phyloP scores from a whole-genome alignment of 2,329 filamentous ascomycete genomes.

The Xylaria sp. region DNA sequence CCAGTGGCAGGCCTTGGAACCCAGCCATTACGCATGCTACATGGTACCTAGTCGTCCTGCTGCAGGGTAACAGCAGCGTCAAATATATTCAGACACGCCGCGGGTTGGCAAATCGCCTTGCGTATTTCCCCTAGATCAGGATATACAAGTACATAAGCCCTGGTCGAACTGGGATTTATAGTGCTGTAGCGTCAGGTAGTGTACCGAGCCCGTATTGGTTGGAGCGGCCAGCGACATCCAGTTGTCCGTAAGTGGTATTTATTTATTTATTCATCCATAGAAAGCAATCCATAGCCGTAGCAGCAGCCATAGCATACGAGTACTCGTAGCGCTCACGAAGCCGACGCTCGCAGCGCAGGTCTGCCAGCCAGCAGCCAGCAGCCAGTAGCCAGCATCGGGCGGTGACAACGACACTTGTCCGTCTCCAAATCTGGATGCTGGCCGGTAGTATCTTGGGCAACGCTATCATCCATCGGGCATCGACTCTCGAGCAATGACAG shows the following conservation, averaged over 20 bases:
- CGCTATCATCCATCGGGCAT: neutral
- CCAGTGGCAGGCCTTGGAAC: slow-evolving; percentile 8
- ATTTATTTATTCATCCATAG: neutral
- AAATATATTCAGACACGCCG: neutral
- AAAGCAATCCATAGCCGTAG: too few species aligned
- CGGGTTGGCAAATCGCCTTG: slow-evolving; percentile 9
- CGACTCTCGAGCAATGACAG: neutral
- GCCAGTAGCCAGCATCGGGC: neutral
- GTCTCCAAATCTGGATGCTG: neutral
- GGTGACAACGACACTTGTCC: slow-evolving; percentile 1
- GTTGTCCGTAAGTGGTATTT: neutral
- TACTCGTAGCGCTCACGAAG: neutral
- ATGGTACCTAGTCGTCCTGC: slow-evolving; percentile 1
- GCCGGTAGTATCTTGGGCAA: neutral
- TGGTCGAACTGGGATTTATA: slow-evolving; percentile 2
- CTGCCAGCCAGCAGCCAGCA: neutral
- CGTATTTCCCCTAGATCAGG: slow-evolving; percentile 8
- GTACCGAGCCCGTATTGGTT: neutral
- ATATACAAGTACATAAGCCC: slow-evolving; percentile 5
- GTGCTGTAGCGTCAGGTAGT: neutral
- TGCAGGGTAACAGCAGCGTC: slow-evolving; percentile 14
- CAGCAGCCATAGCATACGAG: too few species aligned
- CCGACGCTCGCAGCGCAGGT: neutral
- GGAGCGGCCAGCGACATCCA: slow-evolving; percentile 12
- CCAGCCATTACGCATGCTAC: slow-evolving; percentile 9